Evolutionary conservation across 169 alveolate species (phyloP).

Genomic region (Plasmodium gallinaceum): DNA sequence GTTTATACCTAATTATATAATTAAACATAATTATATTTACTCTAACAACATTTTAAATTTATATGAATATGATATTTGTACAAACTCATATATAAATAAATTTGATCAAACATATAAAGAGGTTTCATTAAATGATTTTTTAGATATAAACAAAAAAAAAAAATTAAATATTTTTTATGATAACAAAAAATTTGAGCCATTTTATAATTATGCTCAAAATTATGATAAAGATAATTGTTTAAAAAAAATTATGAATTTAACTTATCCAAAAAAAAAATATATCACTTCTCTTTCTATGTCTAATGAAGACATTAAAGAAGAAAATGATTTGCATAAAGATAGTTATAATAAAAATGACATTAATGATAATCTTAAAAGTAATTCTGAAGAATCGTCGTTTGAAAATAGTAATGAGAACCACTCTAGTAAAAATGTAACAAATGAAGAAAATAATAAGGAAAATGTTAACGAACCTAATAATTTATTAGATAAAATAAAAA

Average conservation of each 20-base stretch:
- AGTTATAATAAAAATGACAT: background rate
- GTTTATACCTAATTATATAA: conserved; percentile 57
- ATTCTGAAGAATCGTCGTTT: background rate
- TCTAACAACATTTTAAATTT: conserved; percentile 59
- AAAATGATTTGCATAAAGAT: background rate
- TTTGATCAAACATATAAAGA: conserved; percentile 46
- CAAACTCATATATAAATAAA: conserved; percentile 54
- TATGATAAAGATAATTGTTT: conserved; percentile 41
- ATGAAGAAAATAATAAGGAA: background rate
- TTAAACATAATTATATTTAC: conserved; percentile 60
- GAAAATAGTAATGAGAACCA: background rate
- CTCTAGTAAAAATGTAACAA: background rate
- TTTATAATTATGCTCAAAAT: conserved; percentile 28
- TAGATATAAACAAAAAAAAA: conserved; percentile 29
- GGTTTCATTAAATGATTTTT: conserved; percentile 27
- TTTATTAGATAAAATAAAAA: conserved; percentile 42
- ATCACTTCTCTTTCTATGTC: too few species aligned
- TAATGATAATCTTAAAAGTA: background rate
- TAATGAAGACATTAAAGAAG: background rate
- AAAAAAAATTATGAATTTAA: conserved; percentile 50
- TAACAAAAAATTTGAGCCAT: conserved; percentile 13
- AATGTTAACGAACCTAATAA: background rate
- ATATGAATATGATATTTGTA: conserved; percentile 54
- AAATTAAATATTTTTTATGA: conserved; percentile 52
- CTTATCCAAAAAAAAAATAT: conserved; percentile 24